Percentiles rank a stretch among this genome's conserved stretches.
Conservation (phyloP, 108 stramenopile genomes). For the Nitzschia sp. region DNA sequence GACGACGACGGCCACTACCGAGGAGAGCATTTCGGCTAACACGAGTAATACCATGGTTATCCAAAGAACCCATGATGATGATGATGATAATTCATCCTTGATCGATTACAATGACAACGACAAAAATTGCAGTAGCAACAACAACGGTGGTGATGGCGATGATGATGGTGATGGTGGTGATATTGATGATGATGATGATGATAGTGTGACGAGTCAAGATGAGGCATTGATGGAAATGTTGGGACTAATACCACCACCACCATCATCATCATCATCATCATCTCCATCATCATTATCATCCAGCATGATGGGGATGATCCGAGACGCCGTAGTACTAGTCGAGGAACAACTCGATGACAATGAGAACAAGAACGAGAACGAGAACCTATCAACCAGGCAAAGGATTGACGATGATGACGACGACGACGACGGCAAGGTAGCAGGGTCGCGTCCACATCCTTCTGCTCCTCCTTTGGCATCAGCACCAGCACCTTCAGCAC, state of each 20-base stretch:
- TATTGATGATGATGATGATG: background rate
- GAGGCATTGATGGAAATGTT: constrained; percentile 21
- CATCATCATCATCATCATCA: background rate
- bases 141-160: too few relatives aligned
- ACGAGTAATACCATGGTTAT: too few relatives aligned
- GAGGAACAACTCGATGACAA: background rate
- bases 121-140: too few relatives aligned
- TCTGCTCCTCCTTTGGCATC: too few relatives aligned
- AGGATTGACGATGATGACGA: background rate
- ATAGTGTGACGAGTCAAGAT: constrained; percentile 4
- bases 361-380: background rate
- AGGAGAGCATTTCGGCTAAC: too few relatives aligned
- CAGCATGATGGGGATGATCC: background rate
- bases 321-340: background rate
- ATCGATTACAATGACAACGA: too few relatives aligned
- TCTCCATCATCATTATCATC: background rate
- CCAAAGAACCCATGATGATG: too few relatives aligned
- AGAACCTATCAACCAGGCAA: background rate
- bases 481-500: too few relatives aligned
- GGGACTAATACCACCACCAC: background rate
- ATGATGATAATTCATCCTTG: too few relatives aligned
- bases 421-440: background rate
- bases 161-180: too few relatives aligned
- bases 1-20: too few relatives aligned
- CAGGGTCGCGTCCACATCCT: too few relatives aligned